Base-by-base conservation (phyloP, 2,329 filamentous ascomycete genomes). In the Penicillium sclerotigenum region DNA sequence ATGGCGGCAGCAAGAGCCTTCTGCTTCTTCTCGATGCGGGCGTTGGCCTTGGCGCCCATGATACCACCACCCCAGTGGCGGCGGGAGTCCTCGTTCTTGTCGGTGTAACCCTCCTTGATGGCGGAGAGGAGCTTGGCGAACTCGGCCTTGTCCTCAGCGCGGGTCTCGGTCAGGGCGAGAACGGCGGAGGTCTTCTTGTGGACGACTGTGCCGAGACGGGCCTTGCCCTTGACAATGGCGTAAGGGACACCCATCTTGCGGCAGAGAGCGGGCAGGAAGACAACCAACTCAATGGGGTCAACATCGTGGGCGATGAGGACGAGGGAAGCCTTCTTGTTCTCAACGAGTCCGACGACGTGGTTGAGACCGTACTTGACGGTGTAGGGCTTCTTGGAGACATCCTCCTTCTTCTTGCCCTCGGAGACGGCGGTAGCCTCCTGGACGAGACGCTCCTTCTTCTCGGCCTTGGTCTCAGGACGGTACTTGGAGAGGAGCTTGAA, bases 401-500 rank as follows among this genome's bases (percentile, higher is more conserved):
- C 92, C 86, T 99, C 95, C 90, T 97, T 97, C 90, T 97, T 99
- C 90, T 97, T 97, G 80, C 95, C 94, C 81, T 97, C 92, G 78
- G 91, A 87, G 78, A 99, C 87, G 74, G 94, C 95, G 72, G 92
- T 96, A 66, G 95, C 94, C 87, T 99, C 94, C 86, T 96, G 91
- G 79, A 90, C 87, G 67, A 99, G 85, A 82, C 94, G 91, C 85
- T 99, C 95, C 88, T 97, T 99, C 91, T 99, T 99, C 88, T 97
- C 93, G 72, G 84, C 83, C 88, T 97, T 97, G 80, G 90, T 95
- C 87, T 99, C 94, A 69, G 94, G 94, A 73, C 93, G 91, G 89
- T 99, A 99, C 87, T 99, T 99, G 90, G 96, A 96, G 77, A 99
- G 90, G 76, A 99, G 88, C 87, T 97, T 97, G 86, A 99, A 94